These are phyloP conservation scores for Arachis stenosperma DNA, from an alignment of 306 rosid genomes.

Conservation along the genomic window DNA sequence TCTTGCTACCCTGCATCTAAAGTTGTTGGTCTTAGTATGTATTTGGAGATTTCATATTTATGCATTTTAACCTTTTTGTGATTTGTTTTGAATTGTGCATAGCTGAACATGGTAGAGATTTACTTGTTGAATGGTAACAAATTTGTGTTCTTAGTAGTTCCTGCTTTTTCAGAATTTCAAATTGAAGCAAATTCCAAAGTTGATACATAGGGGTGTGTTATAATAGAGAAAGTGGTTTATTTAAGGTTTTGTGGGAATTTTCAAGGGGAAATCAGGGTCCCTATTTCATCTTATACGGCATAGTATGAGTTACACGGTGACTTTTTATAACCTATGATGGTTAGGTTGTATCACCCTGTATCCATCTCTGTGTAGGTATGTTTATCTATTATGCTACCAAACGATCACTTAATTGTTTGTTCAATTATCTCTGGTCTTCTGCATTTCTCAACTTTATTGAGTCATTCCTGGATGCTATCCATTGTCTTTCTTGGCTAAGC, in stretches of 20 bases:
- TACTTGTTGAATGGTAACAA: slow-evolving; percentile 1
- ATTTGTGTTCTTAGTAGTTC: slow-evolving; percentile 19
- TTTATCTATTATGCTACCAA: neutral
- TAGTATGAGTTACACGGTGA: slow-evolving; percentile 4
- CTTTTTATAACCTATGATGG: neutral
- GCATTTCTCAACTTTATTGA: neutral
- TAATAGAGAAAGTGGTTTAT: neutral
- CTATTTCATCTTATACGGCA: slow-evolving; percentile 7
- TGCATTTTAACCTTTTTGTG: slow-evolving; percentile 6
- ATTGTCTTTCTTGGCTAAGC: neutral
- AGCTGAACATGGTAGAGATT: slow-evolving; percentile 24
- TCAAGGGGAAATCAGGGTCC: neutral
- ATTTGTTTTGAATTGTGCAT: slow-evolving; percentile 17
- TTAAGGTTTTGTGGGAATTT: neutral
- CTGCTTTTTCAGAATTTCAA: slow-evolving; percentile 5
- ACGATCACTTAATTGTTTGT: slow-evolving; percentile 15
- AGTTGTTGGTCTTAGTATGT: slow-evolving; percentile 22
- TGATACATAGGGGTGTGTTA: neutral
- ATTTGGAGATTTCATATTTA: slow-evolving; percentile 17
- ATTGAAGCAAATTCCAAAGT: slow-evolving; percentile 6
- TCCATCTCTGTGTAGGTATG: neutral
- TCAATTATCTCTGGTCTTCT: neutral
- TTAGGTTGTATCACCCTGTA: neutral
- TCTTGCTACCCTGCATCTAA: too few relatives aligned
- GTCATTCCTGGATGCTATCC: neutral